Percentiles rank a stretch among this genome's conserved stretches.
Evolutionary conservation across 2,329 filamentous ascomycete species (phyloP).

Genomic region (Cadophora sp.): DNA sequence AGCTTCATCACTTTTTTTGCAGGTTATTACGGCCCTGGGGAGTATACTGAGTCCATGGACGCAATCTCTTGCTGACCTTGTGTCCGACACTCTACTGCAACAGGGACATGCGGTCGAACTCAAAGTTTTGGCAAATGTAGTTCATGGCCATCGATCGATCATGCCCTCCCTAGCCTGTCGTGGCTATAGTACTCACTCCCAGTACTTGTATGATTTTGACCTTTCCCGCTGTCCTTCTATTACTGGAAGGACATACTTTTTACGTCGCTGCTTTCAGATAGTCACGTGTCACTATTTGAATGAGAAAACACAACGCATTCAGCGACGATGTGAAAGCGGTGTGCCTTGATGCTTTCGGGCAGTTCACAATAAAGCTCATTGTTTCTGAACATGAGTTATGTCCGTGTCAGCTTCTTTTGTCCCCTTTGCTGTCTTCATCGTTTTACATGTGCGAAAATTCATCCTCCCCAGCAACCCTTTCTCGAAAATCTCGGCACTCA

Average conservation of each 20-base stretch:
- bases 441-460: background rate
- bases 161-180: background rate
- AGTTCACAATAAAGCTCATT: background rate
- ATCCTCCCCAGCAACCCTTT: background rate
- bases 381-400: background rate
- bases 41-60: no score
- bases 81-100: no score
- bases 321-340: background rate
- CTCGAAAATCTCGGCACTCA: background rate
- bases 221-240: no score
- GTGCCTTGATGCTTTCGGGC: background rate
- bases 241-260: no score
- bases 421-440: background rate
- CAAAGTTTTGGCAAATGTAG: background rate
- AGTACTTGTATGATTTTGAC: background rate
- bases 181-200: background rate
- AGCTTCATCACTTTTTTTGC: background rate
- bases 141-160: background rate
- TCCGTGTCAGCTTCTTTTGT: background rate
- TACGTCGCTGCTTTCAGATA: background rate
- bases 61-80: no score
- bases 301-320: conserved; percentile 4
- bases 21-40: no score
- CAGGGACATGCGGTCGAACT: no score
- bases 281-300: background rate